These are phyloP conservation scores for Pythium rishiriense DNA, from an alignment of 352 stramenopile genomes.

Conservation along the genomic window DNA sequence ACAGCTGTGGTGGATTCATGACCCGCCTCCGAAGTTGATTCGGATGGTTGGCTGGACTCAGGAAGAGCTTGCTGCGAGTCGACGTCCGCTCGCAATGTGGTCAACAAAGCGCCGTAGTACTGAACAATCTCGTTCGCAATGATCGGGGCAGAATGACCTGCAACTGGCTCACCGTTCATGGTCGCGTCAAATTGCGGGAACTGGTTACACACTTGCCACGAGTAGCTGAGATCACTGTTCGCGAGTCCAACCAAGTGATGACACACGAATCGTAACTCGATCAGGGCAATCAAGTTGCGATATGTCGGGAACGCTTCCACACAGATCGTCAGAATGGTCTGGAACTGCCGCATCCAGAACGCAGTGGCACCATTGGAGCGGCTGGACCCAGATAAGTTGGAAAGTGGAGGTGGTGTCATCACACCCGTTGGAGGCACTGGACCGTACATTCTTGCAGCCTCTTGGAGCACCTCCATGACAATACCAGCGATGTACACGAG, in stretches of 20 bases:
- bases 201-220: constrained; percentile 79
- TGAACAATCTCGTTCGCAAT: constrained; percentile 80
- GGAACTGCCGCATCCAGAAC: constrained; percentile 86
- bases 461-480: constrained; percentile 74
- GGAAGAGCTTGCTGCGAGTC: not conserved
- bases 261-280: constrained; percentile 82
- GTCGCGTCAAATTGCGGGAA: constrained; percentile 43
- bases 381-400: constrained; percentile 30
- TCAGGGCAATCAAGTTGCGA: constrained; percentile 60
- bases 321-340: constrained; percentile 66
- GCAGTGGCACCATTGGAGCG: constrained; percentile 50
- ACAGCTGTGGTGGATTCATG: constrained; percentile 30
- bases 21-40: not conserved
- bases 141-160: constrained; percentile 54
- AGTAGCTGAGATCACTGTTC: constrained; percentile 59
- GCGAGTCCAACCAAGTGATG: constrained; percentile 75
- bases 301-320: constrained; percentile 70
- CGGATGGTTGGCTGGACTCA: not conserved
- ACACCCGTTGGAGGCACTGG: constrained; percentile 28
- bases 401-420: constrained; percentile 30
- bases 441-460: constrained; percentile 70
- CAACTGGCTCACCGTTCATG: constrained; percentile 34
- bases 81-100: constrained; percentile 41
- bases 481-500: constrained; percentile 57
- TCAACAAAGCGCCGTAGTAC: constrained; percentile 69